phyloP scores from a whole-genome alignment of 441 rosid genomes.

The Melastoma candidum region DNA sequence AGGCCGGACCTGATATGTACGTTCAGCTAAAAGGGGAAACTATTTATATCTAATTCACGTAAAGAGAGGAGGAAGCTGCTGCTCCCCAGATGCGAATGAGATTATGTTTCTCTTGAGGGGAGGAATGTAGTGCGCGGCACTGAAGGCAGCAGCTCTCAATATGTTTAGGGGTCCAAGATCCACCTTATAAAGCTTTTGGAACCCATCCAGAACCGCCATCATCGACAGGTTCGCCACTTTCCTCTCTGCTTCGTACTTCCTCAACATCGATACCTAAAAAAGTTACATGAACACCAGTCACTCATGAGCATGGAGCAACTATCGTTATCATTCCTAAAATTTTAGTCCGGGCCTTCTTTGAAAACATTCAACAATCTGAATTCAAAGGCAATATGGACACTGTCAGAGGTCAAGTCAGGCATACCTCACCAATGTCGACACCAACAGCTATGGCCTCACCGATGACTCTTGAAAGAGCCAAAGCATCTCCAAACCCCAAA shows the following conservation, averaged over 20 bases:
- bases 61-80: slow-evolving; percentile 52
- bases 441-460: slow-evolving; percentile 83
- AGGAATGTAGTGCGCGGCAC: slow-evolving; percentile 67
- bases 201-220: slow-evolving; percentile 88
- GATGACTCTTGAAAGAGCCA: slow-evolving; percentile 59
- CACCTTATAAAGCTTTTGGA: slow-evolving; percentile 77
- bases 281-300: neutral
- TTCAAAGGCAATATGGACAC: neutral
- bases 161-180: slow-evolving; percentile 80
- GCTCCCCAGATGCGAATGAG: slow-evolving; percentile 77
- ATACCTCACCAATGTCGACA: slow-evolving; percentile 79
- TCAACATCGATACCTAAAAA: slow-evolving; percentile 46
- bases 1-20: too few species aligned
- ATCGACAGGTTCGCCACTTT: slow-evolving; percentile 69
- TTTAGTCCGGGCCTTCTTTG: too few species aligned
- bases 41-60: slow-evolving; percentile 3
- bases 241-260: slow-evolving; percentile 76
- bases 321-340: too few species aligned
- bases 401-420: neutral
- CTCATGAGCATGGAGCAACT: neutral
- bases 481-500: slow-evolving; percentile 87
- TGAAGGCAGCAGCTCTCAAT: slow-evolving; percentile 75
- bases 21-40: too few species aligned
- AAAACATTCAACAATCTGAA: neutral
- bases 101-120: slow-evolving; percentile 76